These are phyloP conservation scores for Puccinellia tenuiflora DNA, from an alignment of 176 grass and related monocot genomes.

Conservation along the genomic window DNA sequence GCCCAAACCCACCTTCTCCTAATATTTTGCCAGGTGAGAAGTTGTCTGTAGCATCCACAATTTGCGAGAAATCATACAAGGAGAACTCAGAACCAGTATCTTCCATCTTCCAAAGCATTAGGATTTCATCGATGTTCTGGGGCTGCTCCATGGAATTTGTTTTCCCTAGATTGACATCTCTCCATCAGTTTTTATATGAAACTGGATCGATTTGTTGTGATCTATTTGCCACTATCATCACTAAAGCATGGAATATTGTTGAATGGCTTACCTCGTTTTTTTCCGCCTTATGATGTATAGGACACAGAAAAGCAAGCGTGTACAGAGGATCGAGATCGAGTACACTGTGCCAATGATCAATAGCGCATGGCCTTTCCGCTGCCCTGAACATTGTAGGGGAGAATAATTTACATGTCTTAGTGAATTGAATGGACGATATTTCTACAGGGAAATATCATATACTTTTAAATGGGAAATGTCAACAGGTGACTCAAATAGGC, in stretches of 20 bases:
- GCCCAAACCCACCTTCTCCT: conserved; percentile 70
- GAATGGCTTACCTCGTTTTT: conserved; percentile 18
- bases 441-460: neutral
- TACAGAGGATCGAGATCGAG: conserved; percentile 10
- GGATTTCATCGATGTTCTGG: neutral
- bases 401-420: neutral
- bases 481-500: neutral
- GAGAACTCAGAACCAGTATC: conserved; percentile 14
- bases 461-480: neutral
- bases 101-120: conserved; percentile 19
- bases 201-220: neutral
- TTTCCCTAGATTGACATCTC: conserved; percentile 13
- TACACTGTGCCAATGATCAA: conserved; percentile 27
- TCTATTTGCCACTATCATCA: neutral
- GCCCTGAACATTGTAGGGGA: conserved; percentile 12
- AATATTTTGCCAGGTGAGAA: conserved; percentile 45
- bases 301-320: conserved; percentile 31
- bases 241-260: neutral
- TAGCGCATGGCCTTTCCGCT: conserved; percentile 18
- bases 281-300: conserved; percentile 3
- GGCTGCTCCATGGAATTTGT: neutral
- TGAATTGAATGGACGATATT: neutral
- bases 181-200: conserved; percentile 20
- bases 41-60: conserved; percentile 47
- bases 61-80: conserved; percentile 32